phyloP scores from a whole-genome alignment of 805 yeast species.

The Spathaspora girioi region DNA sequence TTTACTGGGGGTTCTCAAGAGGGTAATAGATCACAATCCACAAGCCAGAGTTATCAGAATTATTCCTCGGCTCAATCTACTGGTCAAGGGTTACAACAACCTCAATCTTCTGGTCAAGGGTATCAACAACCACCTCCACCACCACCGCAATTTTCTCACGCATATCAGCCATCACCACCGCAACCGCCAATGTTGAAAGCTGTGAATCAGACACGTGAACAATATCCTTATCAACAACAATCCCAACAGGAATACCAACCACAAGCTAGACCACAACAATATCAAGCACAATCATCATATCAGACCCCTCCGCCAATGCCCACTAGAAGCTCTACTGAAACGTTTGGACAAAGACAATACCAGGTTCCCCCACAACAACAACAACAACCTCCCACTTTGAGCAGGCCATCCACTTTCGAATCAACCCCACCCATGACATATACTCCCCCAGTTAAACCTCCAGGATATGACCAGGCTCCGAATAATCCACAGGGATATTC shows the following conservation, averaged over 20 bases:
- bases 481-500: neutral
- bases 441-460: neutral
- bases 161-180: constrained; percentile 3
- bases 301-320: neutral
- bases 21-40: too few species aligned
- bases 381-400: neutral
- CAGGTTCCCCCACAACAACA: neutral
- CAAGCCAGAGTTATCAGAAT: too few species aligned
- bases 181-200: neutral
- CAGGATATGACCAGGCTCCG: neutral
- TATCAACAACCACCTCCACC: too few species aligned
- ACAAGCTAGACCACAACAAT: neutral
- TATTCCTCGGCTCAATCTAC: neutral
- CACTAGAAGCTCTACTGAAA: neutral
- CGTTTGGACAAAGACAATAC: neutral
- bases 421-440: neutral
- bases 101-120: too few species aligned
- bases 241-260: constrained; percentile 6
- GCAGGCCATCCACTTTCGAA: neutral
- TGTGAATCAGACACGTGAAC: neutral
- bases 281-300: neutral
- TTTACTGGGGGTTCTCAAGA: too few species aligned
- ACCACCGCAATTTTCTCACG: too few species aligned
- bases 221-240: neutral
- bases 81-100: neutral